Evolutionary conservation across 768 basidiomycete genomes (phyloP).

Genomic region (Trametes punicea): DNA sequence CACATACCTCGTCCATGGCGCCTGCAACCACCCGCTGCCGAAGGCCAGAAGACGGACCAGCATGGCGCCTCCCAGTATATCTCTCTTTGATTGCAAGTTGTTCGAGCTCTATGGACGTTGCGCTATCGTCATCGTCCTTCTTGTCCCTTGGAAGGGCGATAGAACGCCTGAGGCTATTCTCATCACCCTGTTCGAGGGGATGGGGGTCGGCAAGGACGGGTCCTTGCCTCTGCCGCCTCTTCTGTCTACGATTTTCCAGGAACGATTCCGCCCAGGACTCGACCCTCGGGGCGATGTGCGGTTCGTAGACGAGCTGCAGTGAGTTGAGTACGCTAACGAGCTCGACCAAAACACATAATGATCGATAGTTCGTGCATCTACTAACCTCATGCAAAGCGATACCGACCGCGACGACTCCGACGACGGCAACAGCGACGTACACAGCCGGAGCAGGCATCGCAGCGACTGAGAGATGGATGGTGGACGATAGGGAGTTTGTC

Average conservation of each 20-base stretch:
- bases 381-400: slow-evolving; percentile 60
- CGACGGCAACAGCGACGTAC: slow-evolving; percentile 44
- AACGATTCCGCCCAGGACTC: slow-evolving; percentile 43
- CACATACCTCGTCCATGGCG: slow-evolving; percentile 47
- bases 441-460: slow-evolving; percentile 41
- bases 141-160: slow-evolving; percentile 1
- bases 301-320: slow-evolving; percentile 62
- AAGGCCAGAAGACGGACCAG: slow-evolving; percentile 28
- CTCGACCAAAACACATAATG: not conserved
- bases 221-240: slow-evolving; percentile 27
- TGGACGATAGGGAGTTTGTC: slow-evolving; percentile 9
- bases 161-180: slow-evolving; percentile 11
- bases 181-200: slow-evolving; percentile 15
- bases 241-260: slow-evolving; percentile 30
- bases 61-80: slow-evolving; percentile 49
- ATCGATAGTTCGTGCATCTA: not conserved
- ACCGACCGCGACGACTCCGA: slow-evolving; percentile 47
- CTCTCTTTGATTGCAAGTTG: slow-evolving; percentile 49
- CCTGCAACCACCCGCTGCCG: slow-evolving; percentile 26
- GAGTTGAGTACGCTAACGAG: not conserved
- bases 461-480: slow-evolving; percentile 12
- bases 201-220: slow-evolving; percentile 21
- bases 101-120: slow-evolving; percentile 45
- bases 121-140: slow-evolving; percentile 14
- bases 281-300: slow-evolving; percentile 60